phyloP scores from a whole-genome alignment of 345 rosid species.

The Ceriops zippeliana region DNA sequence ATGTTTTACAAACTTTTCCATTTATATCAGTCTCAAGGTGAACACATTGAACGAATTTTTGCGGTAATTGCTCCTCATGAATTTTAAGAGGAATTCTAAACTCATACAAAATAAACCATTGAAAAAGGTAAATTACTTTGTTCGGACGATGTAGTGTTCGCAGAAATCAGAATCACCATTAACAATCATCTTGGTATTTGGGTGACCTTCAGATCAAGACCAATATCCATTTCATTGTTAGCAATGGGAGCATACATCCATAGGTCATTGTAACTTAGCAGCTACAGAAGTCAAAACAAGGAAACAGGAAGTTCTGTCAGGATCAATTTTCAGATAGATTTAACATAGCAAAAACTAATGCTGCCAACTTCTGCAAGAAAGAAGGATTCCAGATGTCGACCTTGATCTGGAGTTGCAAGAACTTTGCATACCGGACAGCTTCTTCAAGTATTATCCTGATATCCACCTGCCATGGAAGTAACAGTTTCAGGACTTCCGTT shows the following conservation, averaged over 20 bases:
- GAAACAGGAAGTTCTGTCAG: background rate
- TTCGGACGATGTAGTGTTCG: background rate
- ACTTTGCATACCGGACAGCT: conserved; percentile 84
- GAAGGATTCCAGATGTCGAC: conserved; percentile 22
- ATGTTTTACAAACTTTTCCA: background rate
- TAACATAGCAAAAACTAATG: no score
- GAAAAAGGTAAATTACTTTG: conserved; percentile 13
- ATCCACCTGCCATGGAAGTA: conserved; percentile 49
- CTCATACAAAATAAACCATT: conserved; percentile 5
- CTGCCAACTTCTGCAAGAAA: background rate
- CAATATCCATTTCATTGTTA: conserved; percentile 77
- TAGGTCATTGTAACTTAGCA: conserved; percentile 74
- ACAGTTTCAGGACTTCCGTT: background rate
- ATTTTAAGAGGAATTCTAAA: conserved; percentile 8
- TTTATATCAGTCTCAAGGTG: background rate
- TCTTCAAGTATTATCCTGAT: conserved; percentile 93
- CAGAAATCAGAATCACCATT: background rate
- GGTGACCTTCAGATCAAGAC: conserved; percentile 43
- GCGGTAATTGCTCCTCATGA: conserved; percentile 4
- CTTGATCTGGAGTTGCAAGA: conserved; percentile 81
- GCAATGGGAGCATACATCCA: conserved; percentile 93
- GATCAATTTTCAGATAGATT: background rate
- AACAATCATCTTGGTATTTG: conserved; percentile 18
- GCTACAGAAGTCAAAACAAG: conserved; percentile 31
- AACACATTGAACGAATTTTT: background rate